These are phyloP conservation scores for Dittrichia graveolens DNA, from an alignment of 129 eudicot species.

Conservation along the genomic window DNA sequence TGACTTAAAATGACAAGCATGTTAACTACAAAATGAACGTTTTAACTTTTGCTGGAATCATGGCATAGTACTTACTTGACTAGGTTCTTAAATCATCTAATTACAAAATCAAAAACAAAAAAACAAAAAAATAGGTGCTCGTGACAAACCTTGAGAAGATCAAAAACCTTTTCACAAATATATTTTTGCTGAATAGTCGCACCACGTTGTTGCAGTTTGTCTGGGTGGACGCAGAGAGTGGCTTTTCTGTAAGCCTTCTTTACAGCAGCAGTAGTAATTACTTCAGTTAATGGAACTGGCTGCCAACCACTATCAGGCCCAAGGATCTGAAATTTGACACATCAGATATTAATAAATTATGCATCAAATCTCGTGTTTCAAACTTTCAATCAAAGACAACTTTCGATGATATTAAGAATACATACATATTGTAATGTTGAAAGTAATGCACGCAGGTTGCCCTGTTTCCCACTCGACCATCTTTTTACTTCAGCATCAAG, in stretches of 20 bases:
- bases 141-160: constrained; percentile 83
- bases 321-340: constrained; percentile 65
- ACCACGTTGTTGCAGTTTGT: constrained; percentile 97
- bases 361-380: no score
- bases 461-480: constrained; percentile 97
- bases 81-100: not conserved
- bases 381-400: no score
- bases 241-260: constrained; percentile 95
- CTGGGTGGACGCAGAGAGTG: constrained; percentile 96
- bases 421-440: constrained; percentile 98
- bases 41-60: not conserved
- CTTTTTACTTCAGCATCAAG: constrained; percentile 97
- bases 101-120: not conserved
- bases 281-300: constrained; percentile 89
- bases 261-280: constrained; percentile 87
- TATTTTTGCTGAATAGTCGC: constrained; percentile 93
- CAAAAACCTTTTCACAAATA: constrained; percentile 93
- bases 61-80: constrained; percentile 1
- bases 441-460: constrained; percentile 94
- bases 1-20: no score
- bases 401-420: not conserved
- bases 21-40: no score
- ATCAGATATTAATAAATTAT: not conserved
- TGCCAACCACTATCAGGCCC: constrained; percentile 98
- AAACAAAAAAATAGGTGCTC: constrained; percentile 6